These are phyloP conservation scores for Phaeosphaeria sp. DNA, from an alignment of 2,329 filamentous ascomycete species.

Conservation along the genomic window DNA sequence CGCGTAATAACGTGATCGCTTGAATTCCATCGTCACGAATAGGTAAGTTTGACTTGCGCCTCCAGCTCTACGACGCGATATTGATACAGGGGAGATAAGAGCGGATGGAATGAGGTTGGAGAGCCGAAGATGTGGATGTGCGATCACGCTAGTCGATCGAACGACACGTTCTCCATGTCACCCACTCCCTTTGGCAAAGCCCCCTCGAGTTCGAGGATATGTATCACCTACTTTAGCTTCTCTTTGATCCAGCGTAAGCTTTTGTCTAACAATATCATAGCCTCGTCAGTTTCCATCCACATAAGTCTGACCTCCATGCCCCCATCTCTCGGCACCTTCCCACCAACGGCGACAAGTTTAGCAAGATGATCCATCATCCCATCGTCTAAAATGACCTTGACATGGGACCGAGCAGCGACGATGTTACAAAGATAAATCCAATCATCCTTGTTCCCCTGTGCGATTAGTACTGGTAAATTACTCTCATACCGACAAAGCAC, in stretches of 20 bases:
- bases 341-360: background rate
- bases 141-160: background rate
- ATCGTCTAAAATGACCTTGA: constrained; percentile 3
- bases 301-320: background rate
- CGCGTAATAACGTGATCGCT: background rate
- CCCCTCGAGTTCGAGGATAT: background rate
- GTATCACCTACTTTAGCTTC: constrained; percentile 3
- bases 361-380: background rate
- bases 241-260: constrained; percentile 2
- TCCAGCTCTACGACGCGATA: background rate
- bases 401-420: background rate
- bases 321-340: background rate
- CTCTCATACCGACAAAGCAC: constrained; percentile 8
- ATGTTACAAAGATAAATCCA: constrained; percentile 2
- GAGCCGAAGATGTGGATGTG: background rate
- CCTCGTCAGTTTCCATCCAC: constrained; percentile 7
- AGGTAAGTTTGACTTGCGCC: background rate
- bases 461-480: background rate
- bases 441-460: constrained; percentile 1
- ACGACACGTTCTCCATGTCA: too few relatives aligned
- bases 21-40: background rate
- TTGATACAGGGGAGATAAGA: background rate
- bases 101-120: background rate
- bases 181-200: background rate
- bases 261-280: background rate